A percentile compares a stretch with the other conserved stretches of the same genome.
These are phyloP conservation scores for Diaporthe ampelina DNA, from an alignment of 2,329 filamentous ascomycete genomes.

Conservation along the genomic window DNA sequence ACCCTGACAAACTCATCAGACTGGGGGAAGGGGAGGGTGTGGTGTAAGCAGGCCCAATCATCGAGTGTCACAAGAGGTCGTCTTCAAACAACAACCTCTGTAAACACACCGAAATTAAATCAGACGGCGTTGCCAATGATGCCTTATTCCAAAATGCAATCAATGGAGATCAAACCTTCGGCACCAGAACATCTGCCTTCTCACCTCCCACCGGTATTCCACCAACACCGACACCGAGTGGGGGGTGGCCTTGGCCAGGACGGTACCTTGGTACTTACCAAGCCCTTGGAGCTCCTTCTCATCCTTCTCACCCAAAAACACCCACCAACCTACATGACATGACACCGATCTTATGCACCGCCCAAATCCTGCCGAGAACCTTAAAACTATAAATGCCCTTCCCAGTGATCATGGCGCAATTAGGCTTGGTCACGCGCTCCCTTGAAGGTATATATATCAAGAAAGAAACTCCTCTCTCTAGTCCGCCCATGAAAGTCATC, in stretches of 20 bases:
- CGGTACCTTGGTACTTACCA: not conserved
- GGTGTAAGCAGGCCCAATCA: not conserved
- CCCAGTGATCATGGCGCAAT: not conserved
- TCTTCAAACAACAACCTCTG: too few relatives aligned
- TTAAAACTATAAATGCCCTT: constrained; percentile 5
- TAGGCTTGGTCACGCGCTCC: too few relatives aligned
- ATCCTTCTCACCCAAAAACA: constrained; percentile 16
- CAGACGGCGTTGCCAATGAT: not conserved
- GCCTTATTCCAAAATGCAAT: not conserved
- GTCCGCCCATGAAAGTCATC: too few relatives aligned
- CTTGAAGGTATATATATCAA: too few relatives aligned
- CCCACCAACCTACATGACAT: not conserved
- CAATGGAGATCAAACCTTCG: not conserved
- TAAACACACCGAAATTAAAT: not conserved
- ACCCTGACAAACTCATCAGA: not conserved
- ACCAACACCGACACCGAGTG: not conserved
- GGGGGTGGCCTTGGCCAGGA: not conserved
- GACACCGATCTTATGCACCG: not conserved
- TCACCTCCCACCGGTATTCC: not conserved
- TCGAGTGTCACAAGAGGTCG: not conserved
- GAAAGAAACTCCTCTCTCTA: too few relatives aligned
- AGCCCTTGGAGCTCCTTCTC: not conserved
- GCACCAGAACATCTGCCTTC: not conserved
- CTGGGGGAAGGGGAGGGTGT: not conserved
- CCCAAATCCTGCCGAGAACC: constrained; percentile 11